phyloP scores from a whole-genome alignment of 352 stramenopile genomes.

The Globisporangium barbulae region DNA sequence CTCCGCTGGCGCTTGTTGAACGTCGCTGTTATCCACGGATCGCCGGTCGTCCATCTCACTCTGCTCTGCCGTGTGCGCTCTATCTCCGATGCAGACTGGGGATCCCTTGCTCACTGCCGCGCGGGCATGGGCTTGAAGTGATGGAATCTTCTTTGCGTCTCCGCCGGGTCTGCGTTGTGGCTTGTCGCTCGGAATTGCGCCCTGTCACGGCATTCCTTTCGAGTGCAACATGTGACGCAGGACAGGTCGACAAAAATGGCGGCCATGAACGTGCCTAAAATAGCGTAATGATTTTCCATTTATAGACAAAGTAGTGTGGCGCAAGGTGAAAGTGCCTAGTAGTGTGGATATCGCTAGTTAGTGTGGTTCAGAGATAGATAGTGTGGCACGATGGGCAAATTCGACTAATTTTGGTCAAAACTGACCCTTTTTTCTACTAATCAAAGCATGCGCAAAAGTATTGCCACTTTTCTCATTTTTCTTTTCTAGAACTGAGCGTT shows the following conservation, averaged over 20 bases:
- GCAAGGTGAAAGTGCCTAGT: no score
- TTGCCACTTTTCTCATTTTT: background rate
- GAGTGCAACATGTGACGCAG: conserved; percentile 8
- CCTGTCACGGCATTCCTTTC: background rate
- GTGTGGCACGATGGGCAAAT: no score
- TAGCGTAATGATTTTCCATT: no score
- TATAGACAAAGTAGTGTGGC: no score
- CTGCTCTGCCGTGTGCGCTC: background rate
- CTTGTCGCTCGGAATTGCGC: background rate
- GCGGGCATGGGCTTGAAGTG: background rate
- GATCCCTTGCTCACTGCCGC: no score
- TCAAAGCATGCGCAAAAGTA: background rate
- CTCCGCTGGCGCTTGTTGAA: background rate
- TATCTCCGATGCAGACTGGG: background rate
- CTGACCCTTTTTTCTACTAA: background rate
- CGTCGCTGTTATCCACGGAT: background rate
- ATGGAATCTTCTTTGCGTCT: background rate
- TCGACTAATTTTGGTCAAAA: no score
- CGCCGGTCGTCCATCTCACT: background rate
- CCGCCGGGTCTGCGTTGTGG: background rate
- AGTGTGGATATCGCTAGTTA: no score
- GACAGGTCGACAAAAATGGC: background rate
- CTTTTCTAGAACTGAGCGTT: background rate
- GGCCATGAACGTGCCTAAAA: background rate
- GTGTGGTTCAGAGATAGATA: no score